Evolutionary conservation across 164 flowering plant species (phyloP).

Genomic region (Macadamia integrifolia): DNA sequence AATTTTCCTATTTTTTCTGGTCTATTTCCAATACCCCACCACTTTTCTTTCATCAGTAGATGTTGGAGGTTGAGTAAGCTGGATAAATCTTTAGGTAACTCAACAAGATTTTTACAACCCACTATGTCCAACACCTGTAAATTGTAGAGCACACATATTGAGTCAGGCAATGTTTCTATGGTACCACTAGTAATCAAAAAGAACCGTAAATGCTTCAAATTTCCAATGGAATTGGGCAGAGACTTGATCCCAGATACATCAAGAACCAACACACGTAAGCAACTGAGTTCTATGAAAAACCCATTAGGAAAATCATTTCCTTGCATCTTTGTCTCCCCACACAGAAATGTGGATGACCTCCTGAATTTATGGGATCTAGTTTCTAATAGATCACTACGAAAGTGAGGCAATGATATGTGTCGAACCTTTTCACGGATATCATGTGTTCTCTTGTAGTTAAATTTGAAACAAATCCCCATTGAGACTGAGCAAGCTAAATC

Average conservation of each 20-base stretch:
- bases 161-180: constrained; percentile 3
- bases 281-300: neutral
- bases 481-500: constrained; percentile 2
- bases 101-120: neutral
- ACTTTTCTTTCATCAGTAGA: neutral
- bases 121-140: constrained; percentile 3
- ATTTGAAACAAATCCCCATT: neutral
- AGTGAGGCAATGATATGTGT: neutral
- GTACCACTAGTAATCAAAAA: neutral
- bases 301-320: neutral
- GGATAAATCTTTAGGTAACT: neutral
- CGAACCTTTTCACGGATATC: neutral
- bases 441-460: neutral
- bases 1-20: too few species aligned
- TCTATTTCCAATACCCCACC: too few species aligned
- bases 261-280: constrained; percentile 1
- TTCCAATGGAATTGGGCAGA: constrained; percentile 4
- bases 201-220: constrained; percentile 7
- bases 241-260: neutral
- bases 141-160: neutral
- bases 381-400: neutral
- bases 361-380: neutral
- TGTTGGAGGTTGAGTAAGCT: constrained; percentile 8
- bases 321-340: too few species aligned
- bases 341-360: neutral